These are phyloP conservation scores for Neurospora sp. DNA, from an alignment of 495 filamentous ascomycete species.

Conservation along the genomic window DNA sequence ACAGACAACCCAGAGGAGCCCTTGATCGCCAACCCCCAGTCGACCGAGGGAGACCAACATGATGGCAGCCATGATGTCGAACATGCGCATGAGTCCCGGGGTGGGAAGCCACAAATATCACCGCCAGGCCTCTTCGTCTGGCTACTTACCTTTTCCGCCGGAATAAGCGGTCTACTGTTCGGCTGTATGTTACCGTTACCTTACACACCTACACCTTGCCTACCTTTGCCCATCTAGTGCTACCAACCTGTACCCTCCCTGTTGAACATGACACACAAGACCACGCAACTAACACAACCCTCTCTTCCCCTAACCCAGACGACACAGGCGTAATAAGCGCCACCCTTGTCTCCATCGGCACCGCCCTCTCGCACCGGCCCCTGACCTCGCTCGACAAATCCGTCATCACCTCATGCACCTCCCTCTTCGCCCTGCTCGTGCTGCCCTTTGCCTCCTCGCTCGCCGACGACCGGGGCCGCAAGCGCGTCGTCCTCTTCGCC, in stretches of 20 bases:
- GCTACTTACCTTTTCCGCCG: conserved; percentile 68
- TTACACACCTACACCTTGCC: neutral
- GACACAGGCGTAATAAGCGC: conserved; percentile 86
- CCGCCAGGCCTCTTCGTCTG: conserved; percentile 47
- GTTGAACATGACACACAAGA: neutral
- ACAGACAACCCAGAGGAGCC: conserved; percentile 17
- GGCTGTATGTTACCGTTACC: conserved; percentile 54
- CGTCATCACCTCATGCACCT: conserved; percentile 72
- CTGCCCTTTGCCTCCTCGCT: conserved; percentile 67
- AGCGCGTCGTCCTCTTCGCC: conserved; percentile 65
- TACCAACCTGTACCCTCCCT: neutral
- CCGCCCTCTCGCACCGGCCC: conserved; percentile 56
- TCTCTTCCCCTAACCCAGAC: conserved; percentile 34
- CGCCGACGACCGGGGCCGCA: conserved; percentile 67
- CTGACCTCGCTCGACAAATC: conserved; percentile 73
- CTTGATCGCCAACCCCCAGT: conserved; percentile 9
- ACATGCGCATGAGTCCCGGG: neutral
- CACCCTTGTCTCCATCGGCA: conserved; percentile 68
- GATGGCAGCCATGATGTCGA: neutral
- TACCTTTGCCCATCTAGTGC: neutral
- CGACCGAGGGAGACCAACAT: neutral
- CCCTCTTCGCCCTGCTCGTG: conserved; percentile 66
- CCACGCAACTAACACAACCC: conserved; percentile 11
- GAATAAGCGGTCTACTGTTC: conserved; percentile 78
- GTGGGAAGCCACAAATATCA: conserved; percentile 2